phyloP scores from a whole-genome alignment of 345 rosid genomes.

The Erucastrum elatum region DNA sequence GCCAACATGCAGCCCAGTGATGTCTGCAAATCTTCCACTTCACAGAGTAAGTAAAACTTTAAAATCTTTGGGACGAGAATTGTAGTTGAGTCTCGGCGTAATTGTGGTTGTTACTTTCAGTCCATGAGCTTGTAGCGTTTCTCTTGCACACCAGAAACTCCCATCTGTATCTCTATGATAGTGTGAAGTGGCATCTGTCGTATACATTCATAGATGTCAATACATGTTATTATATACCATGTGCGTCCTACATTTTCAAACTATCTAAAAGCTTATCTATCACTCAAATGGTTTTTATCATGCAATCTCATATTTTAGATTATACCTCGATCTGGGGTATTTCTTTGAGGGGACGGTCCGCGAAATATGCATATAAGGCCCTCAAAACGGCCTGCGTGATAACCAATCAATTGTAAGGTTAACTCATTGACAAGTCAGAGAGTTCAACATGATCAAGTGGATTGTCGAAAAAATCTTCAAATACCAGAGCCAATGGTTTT shows the following conservation, averaged over 20 bases:
- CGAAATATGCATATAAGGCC: constrained; percentile 95
- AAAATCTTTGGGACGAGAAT: background rate
- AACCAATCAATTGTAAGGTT: background rate
- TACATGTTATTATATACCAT: background rate
- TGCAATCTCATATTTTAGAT: background rate
- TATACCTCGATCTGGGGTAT: constrained; percentile 96
- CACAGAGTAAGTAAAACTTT: constrained; percentile 1
- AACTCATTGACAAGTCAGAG: background rate
- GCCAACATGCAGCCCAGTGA: constrained; percentile 16
- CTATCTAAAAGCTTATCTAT: background rate
- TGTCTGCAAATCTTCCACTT: constrained; percentile 19
- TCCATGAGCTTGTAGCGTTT: constrained; percentile 99
- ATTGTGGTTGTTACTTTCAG: constrained; percentile 33
- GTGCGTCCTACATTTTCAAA: background rate
- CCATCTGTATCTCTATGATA: constrained; percentile 99
- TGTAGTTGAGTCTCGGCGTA: background rate
- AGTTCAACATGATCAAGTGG: background rate
- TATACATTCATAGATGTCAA: constrained; percentile 5
- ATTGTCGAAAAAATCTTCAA: background rate
- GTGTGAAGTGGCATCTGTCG: constrained; percentile 95
- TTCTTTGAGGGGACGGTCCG: constrained; percentile 95
- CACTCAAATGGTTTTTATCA: background rate
- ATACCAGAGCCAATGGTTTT: background rate
- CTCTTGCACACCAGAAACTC: constrained; percentile 98
- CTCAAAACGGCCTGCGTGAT: constrained; percentile 82